Evolutionary conservation across 2,329 filamentous ascomycete species (phyloP).

Genomic region (Penicillium sp.): DNA sequence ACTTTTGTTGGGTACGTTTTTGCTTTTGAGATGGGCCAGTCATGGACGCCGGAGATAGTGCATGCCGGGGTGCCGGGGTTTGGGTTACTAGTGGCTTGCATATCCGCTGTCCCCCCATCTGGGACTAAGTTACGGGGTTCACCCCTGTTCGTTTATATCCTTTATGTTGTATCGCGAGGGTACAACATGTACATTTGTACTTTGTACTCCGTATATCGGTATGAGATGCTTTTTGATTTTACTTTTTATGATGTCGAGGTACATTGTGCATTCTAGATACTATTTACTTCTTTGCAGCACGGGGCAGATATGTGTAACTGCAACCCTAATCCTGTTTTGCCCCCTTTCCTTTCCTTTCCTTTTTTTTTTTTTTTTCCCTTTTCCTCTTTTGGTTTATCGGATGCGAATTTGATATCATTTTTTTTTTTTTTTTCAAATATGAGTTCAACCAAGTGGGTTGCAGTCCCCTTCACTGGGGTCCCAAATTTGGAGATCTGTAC

Average conservation of each 20-base stretch:
- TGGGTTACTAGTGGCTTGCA: slow-evolving; percentile 3
- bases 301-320: not conserved
- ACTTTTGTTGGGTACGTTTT: not conserved
- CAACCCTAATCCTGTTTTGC: not conserved
- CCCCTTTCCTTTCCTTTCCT: too few species aligned
- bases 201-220: too few species aligned
- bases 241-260: not conserved
- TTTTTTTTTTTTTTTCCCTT: too few species aligned
- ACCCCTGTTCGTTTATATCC: not conserved
- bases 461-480: not conserved
- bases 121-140: not conserved
- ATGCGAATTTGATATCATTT: not conserved
- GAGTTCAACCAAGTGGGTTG: not conserved
- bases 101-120: slow-evolving; percentile 1
- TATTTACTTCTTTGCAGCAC: not conserved
- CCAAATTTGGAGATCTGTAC: not conserved
- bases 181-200: too few species aligned
- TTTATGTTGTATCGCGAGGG: not conserved
- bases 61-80: not conserved
- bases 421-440: not conserved
- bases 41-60: not conserved
- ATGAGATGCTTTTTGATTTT: not conserved
- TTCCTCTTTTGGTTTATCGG: too few species aligned
- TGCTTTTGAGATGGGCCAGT: slow-evolving; percentile 1
- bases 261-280: not conserved